A percentile compares a stretch with the other conserved stretches of the same genome.
Evolutionary conservation across 2,329 filamentous ascomycete genomes (phyloP).

Genomic region (Exophiala aquamarina): DNA sequence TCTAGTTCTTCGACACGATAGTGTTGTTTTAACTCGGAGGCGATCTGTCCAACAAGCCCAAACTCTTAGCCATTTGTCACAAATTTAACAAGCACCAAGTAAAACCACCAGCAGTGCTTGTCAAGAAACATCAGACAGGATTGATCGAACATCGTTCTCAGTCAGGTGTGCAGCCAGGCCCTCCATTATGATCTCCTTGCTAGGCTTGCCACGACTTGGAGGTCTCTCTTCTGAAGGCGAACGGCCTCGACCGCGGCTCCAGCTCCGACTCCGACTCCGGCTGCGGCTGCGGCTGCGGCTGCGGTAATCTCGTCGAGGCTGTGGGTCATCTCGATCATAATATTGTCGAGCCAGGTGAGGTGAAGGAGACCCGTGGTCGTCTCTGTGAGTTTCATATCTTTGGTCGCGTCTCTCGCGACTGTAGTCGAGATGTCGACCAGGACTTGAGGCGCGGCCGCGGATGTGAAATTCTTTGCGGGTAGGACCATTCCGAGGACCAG

Average conservation of each 20-base stretch:
- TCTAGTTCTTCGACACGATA: slow-evolving; percentile 55
- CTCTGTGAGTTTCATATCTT: slow-evolving; percentile 30
- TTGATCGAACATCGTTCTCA: slow-evolving; percentile 51
- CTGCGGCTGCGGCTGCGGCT: slow-evolving; percentile 1
- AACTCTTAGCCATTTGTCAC: slow-evolving; percentile 25
- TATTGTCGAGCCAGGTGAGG: slow-evolving; percentile 40
- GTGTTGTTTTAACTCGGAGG: slow-evolving; percentile 53
- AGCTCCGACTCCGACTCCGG: slow-evolving; percentile 31
- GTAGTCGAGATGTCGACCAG: slow-evolving; percentile 31
- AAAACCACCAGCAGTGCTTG: slow-evolving; percentile 16
- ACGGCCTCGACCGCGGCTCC: slow-evolving; percentile 31
- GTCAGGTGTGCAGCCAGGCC: slow-evolving; percentile 49
- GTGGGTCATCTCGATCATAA: slow-evolving; percentile 48
- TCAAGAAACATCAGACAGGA: slow-evolving; percentile 30
- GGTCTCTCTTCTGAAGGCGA: slow-evolving; percentile 38
- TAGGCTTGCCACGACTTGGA: slow-evolving; percentile 43
- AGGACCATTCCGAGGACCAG: slow-evolving; percentile 37
- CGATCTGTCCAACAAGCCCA: slow-evolving; percentile 50
- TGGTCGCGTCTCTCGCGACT: slow-evolving; percentile 31
- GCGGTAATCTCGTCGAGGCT: slow-evolving; percentile 37
- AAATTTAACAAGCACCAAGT: slow-evolving; percentile 19
- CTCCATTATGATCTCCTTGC: slow-evolving; percentile 52
- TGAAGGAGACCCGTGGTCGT: slow-evolving; percentile 38
- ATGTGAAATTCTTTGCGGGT: slow-evolving; percentile 37
- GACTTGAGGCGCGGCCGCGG: slow-evolving; percentile 33